Conservation (phyloP, 768 basidiomycete genomes). For the Imleria badia region DNA sequence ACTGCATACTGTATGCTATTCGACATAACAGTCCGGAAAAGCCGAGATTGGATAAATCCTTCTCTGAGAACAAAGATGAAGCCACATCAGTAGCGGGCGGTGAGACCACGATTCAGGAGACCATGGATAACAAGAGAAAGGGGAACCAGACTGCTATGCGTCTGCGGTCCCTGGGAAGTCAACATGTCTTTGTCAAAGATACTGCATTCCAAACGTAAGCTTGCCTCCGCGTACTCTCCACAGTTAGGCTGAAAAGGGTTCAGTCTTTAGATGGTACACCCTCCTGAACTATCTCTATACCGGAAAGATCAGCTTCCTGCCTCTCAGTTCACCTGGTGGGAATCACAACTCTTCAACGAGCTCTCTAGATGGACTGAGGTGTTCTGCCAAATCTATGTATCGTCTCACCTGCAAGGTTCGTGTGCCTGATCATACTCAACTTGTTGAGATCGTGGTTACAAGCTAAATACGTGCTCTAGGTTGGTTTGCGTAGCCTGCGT, state of each 20-base stretch:
- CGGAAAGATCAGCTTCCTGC: slow-evolving; percentile 30
- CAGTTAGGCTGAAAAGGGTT: not conserved
- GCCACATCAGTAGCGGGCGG: slow-evolving; percentile 1
- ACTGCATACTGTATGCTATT: too few relatives aligned
- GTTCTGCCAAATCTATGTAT: slow-evolving; percentile 48
- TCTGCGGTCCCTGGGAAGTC: slow-evolving; percentile 13
- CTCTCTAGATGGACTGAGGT: too few relatives aligned
- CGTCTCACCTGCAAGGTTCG: slow-evolving; percentile 39
- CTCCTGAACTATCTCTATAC: slow-evolving; percentile 45
- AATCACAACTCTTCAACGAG: not conserved
- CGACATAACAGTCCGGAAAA: slow-evolving; percentile 8
- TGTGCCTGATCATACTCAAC: not conserved
- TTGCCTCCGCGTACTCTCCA: not conserved
- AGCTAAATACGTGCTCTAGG: not conserved
- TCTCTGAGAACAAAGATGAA: not conserved
- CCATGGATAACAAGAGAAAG: not conserved
- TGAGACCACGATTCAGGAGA: slow-evolving; percentile 2
- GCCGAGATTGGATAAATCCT: not conserved
- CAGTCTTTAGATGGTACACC: slow-evolving; percentile 31
- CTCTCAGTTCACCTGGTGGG: slow-evolving; percentile 20
- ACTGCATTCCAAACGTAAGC: slow-evolving; percentile 27
- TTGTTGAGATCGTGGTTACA: not conserved
- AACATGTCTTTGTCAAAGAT: slow-evolving; percentile 22
- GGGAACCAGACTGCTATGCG: not conserved
- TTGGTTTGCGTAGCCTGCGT: slow-evolving; percentile 17